Evolutionary conservation across 306 rosid species (phyloP), one percentile per base, ranked within the genome.

Genomic region (Macrotyloma uniflorum): DNA sequence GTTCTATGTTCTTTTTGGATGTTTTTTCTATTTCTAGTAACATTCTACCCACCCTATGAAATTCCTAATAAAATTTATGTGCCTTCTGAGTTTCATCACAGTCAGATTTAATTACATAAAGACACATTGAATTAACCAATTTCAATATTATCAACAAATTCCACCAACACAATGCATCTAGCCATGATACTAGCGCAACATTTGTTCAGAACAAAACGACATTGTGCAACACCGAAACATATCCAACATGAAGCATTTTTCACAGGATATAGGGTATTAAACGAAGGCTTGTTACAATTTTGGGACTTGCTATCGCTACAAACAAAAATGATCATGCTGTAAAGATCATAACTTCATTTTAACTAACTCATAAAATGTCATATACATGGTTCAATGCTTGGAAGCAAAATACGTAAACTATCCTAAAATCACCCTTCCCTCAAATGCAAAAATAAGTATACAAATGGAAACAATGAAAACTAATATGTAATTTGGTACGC

Each of bases 141-240:
- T 79, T 51, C 43, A 8, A 35, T 11, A 36, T 36, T 36, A 36
- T 36, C 70, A 74, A 74, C 54, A 68, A 61, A 32, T 72, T 66
- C 70, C 32, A 80, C 65, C 51, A 61, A 76, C 62, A 55, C 45
- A 70, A 65, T 12, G 38, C 78, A 58, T 77, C 59, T 32, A 51
- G 42, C 8, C 40, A 64, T 45, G 24, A 69, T 8, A 58, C 42
- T 68, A 61, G 32, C 71, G 64, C 46, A 66, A 24, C 53, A 54
- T 5, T 11, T 23, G 36, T 53, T 30, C 70, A 43, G 30, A n/a
- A n/a, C n/a, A n/a, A n/a, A n/a, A n/a, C n/a, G n/a, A n/a, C 22
- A 38, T 35, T 65, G 10, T 20, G 54, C 18, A 33, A 78, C 35
- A 28, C 76, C 20, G 26, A 83, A 57, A 40, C 67, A 43, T 24